These are phyloP conservation scores for Phytophthora nicotianae DNA, from an alignment of 352 stramenopile genomes.

Conservation along the genomic window DNA sequence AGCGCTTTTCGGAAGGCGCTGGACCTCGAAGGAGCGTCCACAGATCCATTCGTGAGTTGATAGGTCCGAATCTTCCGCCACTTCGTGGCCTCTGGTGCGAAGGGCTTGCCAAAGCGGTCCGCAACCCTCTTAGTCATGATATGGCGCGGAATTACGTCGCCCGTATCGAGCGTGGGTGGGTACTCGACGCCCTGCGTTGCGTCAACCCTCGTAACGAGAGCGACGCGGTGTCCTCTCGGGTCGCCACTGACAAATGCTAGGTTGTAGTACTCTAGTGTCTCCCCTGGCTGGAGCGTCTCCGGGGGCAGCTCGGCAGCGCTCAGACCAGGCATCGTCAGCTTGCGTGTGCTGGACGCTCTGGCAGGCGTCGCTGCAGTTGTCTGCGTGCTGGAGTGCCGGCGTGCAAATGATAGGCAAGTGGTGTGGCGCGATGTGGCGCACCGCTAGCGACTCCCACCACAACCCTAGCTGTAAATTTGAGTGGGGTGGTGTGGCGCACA, in stretches of 20 bases:
- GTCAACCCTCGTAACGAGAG: not conserved
- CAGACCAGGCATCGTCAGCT: not conserved
- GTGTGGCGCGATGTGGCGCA: too few relatives aligned
- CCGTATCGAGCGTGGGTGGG: not conserved
- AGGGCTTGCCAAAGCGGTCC: not conserved
- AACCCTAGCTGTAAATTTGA: too few relatives aligned
- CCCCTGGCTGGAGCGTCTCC: not conserved
- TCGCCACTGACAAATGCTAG: not conserved
- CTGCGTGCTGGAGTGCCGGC: too few relatives aligned
- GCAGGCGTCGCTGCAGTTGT: too few relatives aligned
- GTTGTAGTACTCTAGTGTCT: not conserved
- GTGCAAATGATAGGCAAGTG: too few relatives aligned
- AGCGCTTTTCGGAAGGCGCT: too few relatives aligned
- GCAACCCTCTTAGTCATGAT: not conserved
- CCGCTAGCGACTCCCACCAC: too few relatives aligned
- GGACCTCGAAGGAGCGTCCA: too few relatives aligned
- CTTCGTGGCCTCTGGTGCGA: not conserved
- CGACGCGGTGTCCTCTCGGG: not conserved
- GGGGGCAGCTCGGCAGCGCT: not conserved
- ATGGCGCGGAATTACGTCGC: not conserved
- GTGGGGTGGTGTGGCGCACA: too few relatives aligned
- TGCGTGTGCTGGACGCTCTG: too few relatives aligned
- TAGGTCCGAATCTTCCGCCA: not conserved
- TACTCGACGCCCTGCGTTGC: not conserved
- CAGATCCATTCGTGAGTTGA: too few relatives aligned